Percentiles rank a stretch among this genome's conserved stretches.
Evolutionary conservation across 108 stramenopile genomes (phyloP).

Genomic region (Cyclotella kingstonii): DNA sequence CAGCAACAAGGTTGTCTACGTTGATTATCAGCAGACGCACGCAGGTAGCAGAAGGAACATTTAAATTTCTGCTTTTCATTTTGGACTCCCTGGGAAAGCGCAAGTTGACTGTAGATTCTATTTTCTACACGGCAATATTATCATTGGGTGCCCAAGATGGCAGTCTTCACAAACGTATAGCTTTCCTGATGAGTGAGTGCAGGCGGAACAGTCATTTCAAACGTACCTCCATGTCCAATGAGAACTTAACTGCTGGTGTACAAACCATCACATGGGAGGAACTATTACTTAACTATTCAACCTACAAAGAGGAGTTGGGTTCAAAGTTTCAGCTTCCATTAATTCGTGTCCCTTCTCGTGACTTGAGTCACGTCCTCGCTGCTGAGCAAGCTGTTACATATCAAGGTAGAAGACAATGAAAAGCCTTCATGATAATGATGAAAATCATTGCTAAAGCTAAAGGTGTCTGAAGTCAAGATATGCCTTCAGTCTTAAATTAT

Average conservation of each 20-base stretch:
- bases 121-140: slow-evolving; percentile 62
- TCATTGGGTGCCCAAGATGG: slow-evolving; percentile 51
- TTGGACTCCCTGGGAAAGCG: slow-evolving; percentile 62
- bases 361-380: slow-evolving; percentile 35
- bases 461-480: no score
- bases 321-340: slow-evolving; percentile 11
- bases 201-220: slow-evolving; percentile 25
- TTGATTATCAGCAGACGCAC: slow-evolving; percentile 17
- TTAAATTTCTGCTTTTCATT: slow-evolving; percentile 69
- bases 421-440: no score
- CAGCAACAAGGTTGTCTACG: slow-evolving; percentile 9
- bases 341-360: slow-evolving; percentile 28
- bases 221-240: slow-evolving; percentile 17
- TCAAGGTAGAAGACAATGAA: slow-evolving; percentile 12
- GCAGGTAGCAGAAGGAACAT: slow-evolving; percentile 33
- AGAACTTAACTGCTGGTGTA: not conserved
- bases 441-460: no score
- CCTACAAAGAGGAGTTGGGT: slow-evolving; percentile 27
- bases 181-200: slow-evolving; percentile 44
- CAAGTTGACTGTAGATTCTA: slow-evolving; percentile 60
- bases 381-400: slow-evolving; percentile 39
- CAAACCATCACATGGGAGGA: slow-evolving; percentile 27
- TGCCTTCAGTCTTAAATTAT: no score
- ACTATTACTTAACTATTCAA: slow-evolving; percentile 29
- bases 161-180: slow-evolving; percentile 55